These are phyloP conservation scores for Heliosperma pusillum DNA, from an alignment of 148 eudicot species.

Conservation along the genomic window DNA sequence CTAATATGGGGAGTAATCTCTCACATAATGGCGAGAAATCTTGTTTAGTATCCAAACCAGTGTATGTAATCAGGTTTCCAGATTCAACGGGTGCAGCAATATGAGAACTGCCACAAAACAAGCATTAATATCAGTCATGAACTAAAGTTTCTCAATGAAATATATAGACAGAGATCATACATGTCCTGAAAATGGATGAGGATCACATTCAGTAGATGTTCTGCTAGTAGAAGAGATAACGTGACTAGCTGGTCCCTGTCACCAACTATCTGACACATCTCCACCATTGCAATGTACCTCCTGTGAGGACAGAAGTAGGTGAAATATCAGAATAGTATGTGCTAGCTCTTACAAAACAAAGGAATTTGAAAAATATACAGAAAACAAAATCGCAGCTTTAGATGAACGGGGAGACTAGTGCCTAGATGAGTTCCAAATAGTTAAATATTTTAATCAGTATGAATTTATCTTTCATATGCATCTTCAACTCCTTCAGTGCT, in stretches of 20 bases:
- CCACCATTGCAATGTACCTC: slow-evolving; percentile 86
- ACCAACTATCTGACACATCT: slow-evolving; percentile 86
- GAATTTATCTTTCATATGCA: not conserved
- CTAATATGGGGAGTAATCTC: slow-evolving; percentile 62
- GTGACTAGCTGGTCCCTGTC: slow-evolving; percentile 77
- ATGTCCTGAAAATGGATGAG: slow-evolving; percentile 78
- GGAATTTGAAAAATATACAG: not conserved
- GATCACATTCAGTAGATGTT: slow-evolving; percentile 79
- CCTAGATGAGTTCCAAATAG: not conserved
- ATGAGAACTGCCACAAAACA: slow-evolving; percentile 34
- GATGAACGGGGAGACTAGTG: not conserved
- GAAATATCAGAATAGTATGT: not conserved
- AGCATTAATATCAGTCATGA: not conserved
- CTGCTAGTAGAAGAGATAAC: slow-evolving; percentile 65
- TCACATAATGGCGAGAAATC: slow-evolving; percentile 50
- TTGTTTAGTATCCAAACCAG: slow-evolving; percentile 37
- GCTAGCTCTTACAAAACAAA: not conserved
- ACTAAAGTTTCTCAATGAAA: not conserved
- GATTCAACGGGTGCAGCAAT: slow-evolving; percentile 33
- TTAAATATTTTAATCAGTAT: not conserved
- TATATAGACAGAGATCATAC: slow-evolving; percentile 34
- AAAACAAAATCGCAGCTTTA: not conserved
- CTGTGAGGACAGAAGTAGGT: slow-evolving; percentile 32
- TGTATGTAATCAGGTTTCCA: slow-evolving; percentile 35
- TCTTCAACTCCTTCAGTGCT: not conserved